Percentiles rank a stretch among this genome's conserved stretches.
These are phyloP conservation scores for Ceratobasidium sp. DNA, from an alignment of 1,284 basidiomycete species.

Conservation along the genomic window DNA sequence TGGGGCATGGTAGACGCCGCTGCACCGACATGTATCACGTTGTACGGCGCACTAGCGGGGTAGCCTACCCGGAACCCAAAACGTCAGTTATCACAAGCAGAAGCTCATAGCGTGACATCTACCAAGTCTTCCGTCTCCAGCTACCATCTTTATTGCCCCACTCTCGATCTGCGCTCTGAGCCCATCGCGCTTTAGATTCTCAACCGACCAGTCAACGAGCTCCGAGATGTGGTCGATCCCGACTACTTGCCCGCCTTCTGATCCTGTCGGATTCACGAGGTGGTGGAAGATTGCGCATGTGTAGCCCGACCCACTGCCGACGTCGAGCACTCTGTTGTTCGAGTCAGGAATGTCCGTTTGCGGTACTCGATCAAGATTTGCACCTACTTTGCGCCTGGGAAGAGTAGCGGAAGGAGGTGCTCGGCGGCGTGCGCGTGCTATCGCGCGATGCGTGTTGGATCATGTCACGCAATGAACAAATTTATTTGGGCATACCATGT, in stretches of 20 bases:
- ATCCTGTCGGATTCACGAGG: constrained; percentile 63
- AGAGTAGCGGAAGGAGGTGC: constrained; percentile 74
- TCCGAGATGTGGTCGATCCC: constrained; percentile 93
- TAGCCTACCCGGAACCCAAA: constrained; percentile 44
- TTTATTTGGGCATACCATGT: constrained; percentile 69
- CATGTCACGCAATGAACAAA: neutral
- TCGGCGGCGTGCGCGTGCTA: constrained; percentile 87
- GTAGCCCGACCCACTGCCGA: constrained; percentile 84
- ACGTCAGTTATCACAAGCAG: neutral
- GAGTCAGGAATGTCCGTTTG: no score
- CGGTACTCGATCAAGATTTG: no score
- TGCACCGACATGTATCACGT: constrained; percentile 95
- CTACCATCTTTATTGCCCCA: constrained; percentile 66
- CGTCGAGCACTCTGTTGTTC: constrained; percentile 74
- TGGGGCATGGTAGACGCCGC: constrained; percentile 83
- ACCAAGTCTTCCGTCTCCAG: constrained; percentile 87
- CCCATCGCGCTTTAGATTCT: constrained; percentile 79
- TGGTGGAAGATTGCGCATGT: constrained; percentile 80
- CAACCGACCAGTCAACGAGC: constrained; percentile 72
- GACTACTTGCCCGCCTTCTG: constrained; percentile 71
- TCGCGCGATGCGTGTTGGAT: neutral
- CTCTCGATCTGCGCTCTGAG: constrained; percentile 52
- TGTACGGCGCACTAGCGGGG: constrained; percentile 71
- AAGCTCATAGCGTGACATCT: constrained; percentile 45
- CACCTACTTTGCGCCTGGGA: constrained; percentile 62